Base-by-base conservation (phyloP, 352 stramenopile genomes). In the Nothophytophthora sp. region DNA sequence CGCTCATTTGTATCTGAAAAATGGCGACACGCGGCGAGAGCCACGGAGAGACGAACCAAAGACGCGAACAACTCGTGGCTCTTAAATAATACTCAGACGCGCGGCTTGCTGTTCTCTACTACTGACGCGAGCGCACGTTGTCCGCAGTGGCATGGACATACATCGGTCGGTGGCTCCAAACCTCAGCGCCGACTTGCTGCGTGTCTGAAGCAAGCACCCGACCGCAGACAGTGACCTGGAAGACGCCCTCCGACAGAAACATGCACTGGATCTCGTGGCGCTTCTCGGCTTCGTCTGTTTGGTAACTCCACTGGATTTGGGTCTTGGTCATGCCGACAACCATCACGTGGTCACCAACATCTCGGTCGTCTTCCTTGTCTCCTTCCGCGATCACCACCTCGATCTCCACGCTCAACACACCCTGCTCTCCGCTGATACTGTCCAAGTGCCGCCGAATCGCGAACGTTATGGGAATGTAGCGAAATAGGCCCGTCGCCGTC, bases 161-260 rank as follows among this genome's bases (percentile, higher is more conserved):
- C 44, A 92, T 37, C 13, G 74, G 60, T 20, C 67, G 45, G 48
- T 88, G 72, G 29, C 57, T 59, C 71, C 71, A 85, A 46, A 88
- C 53, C 16, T 74, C 34, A 1, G 32, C 27, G 33, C 37, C 46
- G 42, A 57, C 19, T 44, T 25, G 44, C 24, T 63, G 43, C 32
- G 37, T 60, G 25, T 54, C 53, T 19, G 33, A 19, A 28, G 19
- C 32, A 47, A 66, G 32, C 20, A 67, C 36, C n/a, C 46, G 59
- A 50, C 57, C 74, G 32, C 60, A 62, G 18, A 80, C 66, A 12
- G 59, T 49, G 13, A 87, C 63, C 16, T 65, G 37, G 50, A 85
- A 92, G 16, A 53, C 51, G 10, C 81, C 81, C 40, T 85, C 67
- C 1, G 81, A 82, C 29, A 92, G 52, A 58, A 92, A 90, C 28